Evolutionary conservation across 2,329 filamentous ascomycete species (phyloP), one percentile per base, ranked within the genome.

Genomic region (Fusarium keratoplasticum): DNA sequence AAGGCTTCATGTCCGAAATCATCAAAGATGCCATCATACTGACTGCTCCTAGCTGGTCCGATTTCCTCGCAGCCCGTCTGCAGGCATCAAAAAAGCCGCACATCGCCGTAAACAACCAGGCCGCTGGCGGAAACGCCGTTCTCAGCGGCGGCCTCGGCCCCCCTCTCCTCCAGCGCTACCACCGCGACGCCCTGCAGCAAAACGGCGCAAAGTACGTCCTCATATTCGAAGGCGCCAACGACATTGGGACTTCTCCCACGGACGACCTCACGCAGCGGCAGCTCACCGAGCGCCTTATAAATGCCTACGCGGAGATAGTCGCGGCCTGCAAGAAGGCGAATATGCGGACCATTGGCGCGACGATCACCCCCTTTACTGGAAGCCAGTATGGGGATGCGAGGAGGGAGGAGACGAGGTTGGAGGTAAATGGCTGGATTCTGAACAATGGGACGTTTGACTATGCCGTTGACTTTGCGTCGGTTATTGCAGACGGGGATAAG

Each of bases 51-150:
- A 73, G 71, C 2, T 73, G 71, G 71, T 72, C 71, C 0, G 71
- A 73, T 40, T 69, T 66, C 6, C 71, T 73, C 27, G 44, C 71
- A 3, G 38, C 64, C 1, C n/a, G 62, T 18, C n/a, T 73, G 10
- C 71, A 74, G 47, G 38, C 35, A 0, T 73, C 71, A 5, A 60
- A 50, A 3, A 10, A 62, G 4, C 4, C 65, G 6, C 70, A 73
- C 1, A 61, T 73, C 11, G 71, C 71, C 1, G 68, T 73, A 25
- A 73, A 73, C 29, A 73, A 73, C 52, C 70, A 74, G 44, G 71
- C 71, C 1, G 71, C 71, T 0, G 71, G 71, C 10, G 71, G 71
- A 2, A 73, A 73, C 11, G 68, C 71, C 22, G 73, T 73, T 25
- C 61, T 73, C 1, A 36, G 61, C 10, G 71, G 71, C 2, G 71